Evolutionary conservation across 2,329 filamentous ascomycete genomes (phyloP).

Genomic region (Peltaster fructicola): DNA sequence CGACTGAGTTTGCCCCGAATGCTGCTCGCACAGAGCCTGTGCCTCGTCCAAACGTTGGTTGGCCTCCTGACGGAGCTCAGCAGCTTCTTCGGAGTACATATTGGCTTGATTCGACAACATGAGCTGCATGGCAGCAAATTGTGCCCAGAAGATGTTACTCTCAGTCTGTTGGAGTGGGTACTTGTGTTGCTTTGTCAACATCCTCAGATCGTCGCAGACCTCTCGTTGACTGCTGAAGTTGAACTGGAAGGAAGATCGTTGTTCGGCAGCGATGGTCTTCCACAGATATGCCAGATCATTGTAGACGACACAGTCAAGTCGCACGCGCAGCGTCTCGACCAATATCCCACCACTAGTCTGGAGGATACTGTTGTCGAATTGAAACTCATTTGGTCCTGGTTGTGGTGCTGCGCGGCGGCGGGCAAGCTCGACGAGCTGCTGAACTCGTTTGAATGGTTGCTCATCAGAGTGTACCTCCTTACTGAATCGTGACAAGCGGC

Average conservation of each 20-base stretch:
- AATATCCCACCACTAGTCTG: constrained; percentile 22
- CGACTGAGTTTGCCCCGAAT: constrained; percentile 13
- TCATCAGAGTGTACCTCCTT: constrained; percentile 25
- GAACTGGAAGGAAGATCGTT: constrained; percentile 7
- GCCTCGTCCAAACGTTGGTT: constrained; percentile 12
- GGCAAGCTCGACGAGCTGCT: constrained; percentile 27
- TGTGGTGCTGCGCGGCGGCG: constrained; percentile 14
- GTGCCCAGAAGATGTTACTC: constrained; percentile 32
- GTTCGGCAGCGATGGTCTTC: constrained; percentile 7
- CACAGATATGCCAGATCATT: constrained; percentile 28
- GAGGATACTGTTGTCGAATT: constrained; percentile 11
- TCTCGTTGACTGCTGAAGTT: constrained; percentile 20
- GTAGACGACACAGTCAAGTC: constrained; percentile 32
- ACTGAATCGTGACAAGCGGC: no score
- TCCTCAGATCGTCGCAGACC: constrained; percentile 26
- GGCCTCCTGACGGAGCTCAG: constrained; percentile 6
- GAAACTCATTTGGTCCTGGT: constrained; percentile 19
- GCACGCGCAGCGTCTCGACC: constrained; percentile 28
- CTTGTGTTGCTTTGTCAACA: constrained; percentile 19
- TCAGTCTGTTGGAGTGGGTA: constrained; percentile 31
- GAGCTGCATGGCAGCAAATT: constrained; percentile 29
- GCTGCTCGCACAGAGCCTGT: constrained; percentile 12
- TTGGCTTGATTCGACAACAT: constrained; percentile 1
- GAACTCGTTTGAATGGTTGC: constrained; percentile 33
- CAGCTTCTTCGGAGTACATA: constrained; percentile 1